Evolutionary conservation across 179 eudicot species (phyloP).

Genomic region (Silene coronaria): DNA sequence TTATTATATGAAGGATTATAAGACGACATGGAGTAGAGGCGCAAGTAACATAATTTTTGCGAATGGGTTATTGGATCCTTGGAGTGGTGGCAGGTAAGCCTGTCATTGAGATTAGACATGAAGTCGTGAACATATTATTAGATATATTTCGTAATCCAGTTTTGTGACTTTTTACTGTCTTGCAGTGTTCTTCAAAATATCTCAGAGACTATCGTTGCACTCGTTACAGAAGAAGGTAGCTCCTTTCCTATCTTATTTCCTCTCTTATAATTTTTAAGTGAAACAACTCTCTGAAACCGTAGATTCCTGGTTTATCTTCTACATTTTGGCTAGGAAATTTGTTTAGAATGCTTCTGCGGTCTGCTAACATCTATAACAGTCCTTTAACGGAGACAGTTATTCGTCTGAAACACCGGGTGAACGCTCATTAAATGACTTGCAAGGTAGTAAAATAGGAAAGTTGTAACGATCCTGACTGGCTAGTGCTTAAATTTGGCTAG

Average conservation of each 20-base stretch:
- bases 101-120: background rate
- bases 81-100: constrained; percentile 90
- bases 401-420: too few relatives aligned
- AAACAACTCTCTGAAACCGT: too few relatives aligned
- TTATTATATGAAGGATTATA: constrained; percentile 47
- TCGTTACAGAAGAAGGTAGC: constrained; percentile 73
- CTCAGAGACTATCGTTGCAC: constrained; percentile 63
- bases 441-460: too few relatives aligned
- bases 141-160: background rate
- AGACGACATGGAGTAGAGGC: constrained; percentile 41
- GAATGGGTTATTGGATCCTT: constrained; percentile 82
- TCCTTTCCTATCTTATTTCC: constrained; percentile 3
- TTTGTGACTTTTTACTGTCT: constrained; percentile 8
- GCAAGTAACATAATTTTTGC: constrained; percentile 88
- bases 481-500: too few relatives aligned
- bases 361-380: too few relatives aligned
- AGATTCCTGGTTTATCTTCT: too few relatives aligned
- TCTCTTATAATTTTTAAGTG: too few relatives aligned
- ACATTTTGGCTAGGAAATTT: too few relatives aligned
- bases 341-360: too few relatives aligned
- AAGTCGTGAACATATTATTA: background rate
- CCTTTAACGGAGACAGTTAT: too few relatives aligned
- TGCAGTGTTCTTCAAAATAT: constrained; percentile 79
- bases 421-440: too few relatives aligned
- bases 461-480: too few relatives aligned